Percentiles rank a stretch among this genome's conserved stretches.
Evolutionary conservation across 2,329 filamentous ascomycete genomes (phyloP).

Genomic region (Chrysosporium keratinophilum): DNA sequence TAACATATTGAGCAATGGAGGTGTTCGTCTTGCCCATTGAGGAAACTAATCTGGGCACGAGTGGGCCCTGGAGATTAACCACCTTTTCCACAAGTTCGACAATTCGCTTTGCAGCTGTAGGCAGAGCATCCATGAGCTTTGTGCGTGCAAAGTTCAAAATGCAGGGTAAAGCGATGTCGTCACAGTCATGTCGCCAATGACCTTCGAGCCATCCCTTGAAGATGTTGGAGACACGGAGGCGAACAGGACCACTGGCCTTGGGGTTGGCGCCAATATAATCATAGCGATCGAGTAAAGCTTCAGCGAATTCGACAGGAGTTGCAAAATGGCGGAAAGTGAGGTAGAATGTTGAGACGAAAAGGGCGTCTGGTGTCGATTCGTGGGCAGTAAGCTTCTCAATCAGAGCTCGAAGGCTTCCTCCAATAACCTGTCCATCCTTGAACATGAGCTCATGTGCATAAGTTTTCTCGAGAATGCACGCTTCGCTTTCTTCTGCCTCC

Average conservation of each 20-base stretch:
- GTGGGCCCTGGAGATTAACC: constrained; percentile 56
- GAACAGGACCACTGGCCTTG: constrained; percentile 65
- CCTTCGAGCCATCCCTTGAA: constrained; percentile 97
- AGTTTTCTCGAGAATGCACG: constrained; percentile 77
- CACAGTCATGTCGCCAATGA: constrained; percentile 78
- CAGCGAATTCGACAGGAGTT: constrained; percentile 65
- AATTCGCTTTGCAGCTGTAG: constrained; percentile 69
- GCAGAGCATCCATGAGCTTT: constrained; percentile 57
- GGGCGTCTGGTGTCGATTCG: constrained; percentile 80
- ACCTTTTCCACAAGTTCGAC: constrained; percentile 72
- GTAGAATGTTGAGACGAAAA: constrained; percentile 91
- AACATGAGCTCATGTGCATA: constrained; percentile 88
- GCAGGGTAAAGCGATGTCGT: constrained; percentile 61
- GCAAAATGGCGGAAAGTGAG: constrained; percentile 93
- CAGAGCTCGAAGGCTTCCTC: constrained; percentile 77
- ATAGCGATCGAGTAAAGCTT: constrained; percentile 79
- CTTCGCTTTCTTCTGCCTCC: constrained; percentile 72
- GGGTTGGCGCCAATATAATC: constrained; percentile 77
- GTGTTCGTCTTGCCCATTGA: constrained; percentile 82
- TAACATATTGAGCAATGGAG: constrained; percentile 58
- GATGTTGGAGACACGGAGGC: constrained; percentile 85
- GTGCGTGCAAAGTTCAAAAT: constrained; percentile 72
- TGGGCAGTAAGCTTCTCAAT: constrained; percentile 92
- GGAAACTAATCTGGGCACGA: constrained; percentile 73
- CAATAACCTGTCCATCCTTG: constrained; percentile 89